Evolutionary conservation across 2,329 filamentous ascomycete genomes (phyloP), one percentile per base, ranked within the genome.

Genomic region (Hypoxylon sp.): DNA sequence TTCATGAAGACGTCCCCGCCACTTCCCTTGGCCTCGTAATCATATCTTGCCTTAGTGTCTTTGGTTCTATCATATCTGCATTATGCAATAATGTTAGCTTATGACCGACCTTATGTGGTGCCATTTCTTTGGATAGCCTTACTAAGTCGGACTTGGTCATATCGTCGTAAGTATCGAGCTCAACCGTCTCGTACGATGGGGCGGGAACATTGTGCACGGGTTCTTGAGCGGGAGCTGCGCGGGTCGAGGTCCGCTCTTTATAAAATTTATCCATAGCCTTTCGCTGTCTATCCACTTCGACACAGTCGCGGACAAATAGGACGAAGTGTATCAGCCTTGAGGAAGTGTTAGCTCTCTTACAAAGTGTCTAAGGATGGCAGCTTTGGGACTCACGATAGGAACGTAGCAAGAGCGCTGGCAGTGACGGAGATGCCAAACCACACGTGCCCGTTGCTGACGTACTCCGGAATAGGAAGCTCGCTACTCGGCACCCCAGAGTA

Each of bases 231-330:
- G 25, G 31, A 14, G 14, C 10, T 35, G 30, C 2, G 30, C 33
- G 22, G 2, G 17, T 35, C 6, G 49, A 35, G 2, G 11, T 17
- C 11, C 37, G n/a, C 27, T 30, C 35, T 3, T 46, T 53, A 6
- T 2, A 25, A 20, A 20, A 25, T 4, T 13, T 17, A 1, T 40
- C 31, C 10, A 6, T 7, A 7, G 22, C 56, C 48, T 66, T 64
- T n/a, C 60, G 60, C 13, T 62, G 14, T 20, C 56, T 17, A 6
- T 66, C 49, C n/a, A 69, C 66, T 44, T 71, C 63, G 14, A 66
- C 61, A 33, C 66, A 71, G 44, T 54, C 59, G 31, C 66, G 62
- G 27, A 69, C 53, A 33, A 69, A 71, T 5, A 71, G 20, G 17
- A 62, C 31, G 13, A 66, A 59, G 53, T 70, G 64, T 30, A 70